Conservation (phyloP, 208 protist species). For the Crithidia mellificae region DNA sequence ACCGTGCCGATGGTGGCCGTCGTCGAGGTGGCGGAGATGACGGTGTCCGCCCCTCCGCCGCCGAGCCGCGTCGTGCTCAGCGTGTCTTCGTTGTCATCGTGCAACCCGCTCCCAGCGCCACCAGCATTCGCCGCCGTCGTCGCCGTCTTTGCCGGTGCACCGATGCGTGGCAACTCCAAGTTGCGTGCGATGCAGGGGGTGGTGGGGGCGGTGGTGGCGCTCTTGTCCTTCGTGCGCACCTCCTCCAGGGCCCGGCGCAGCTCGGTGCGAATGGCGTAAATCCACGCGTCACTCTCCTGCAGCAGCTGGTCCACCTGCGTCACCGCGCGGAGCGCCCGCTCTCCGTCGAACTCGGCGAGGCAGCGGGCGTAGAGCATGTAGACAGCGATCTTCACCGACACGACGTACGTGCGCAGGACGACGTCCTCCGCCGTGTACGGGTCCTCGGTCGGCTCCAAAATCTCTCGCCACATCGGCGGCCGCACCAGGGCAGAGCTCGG, state of each 20-base stretch:
- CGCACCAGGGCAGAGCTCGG: constrained; percentile 57
- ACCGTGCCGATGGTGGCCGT: neutral
- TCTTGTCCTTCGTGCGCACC: constrained; percentile 19
- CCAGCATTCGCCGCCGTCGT: neutral
- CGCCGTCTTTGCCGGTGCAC: neutral
- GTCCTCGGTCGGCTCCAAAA: constrained; percentile 48
- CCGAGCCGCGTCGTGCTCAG: neutral
- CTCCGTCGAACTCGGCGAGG: constrained; percentile 75
- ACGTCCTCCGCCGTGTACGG: constrained; percentile 71
- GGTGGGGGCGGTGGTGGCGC: neutral
- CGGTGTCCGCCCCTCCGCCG: constrained; percentile 3
- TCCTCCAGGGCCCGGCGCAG: constrained; percentile 29
- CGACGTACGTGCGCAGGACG: constrained; percentile 63
- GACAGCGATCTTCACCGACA: constrained; percentile 67
- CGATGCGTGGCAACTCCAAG: constrained; percentile 15
- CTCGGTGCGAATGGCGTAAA: constrained; percentile 33
- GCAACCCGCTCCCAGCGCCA: too few relatives aligned
- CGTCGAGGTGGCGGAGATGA: neutral
- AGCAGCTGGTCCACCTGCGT: constrained; percentile 42
- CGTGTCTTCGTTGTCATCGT: constrained; percentile 15
- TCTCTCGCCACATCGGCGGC: constrained; percentile 77
- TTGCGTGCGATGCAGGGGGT: constrained; percentile 7
- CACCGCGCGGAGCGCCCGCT: constrained; percentile 58
- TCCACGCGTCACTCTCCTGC: constrained; percentile 62
- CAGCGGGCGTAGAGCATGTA: constrained; percentile 83